These are phyloP conservation scores for Neospermospora avenae DNA, from an alignment of 2,329 filamentous ascomycete genomes.

Conservation along the genomic window DNA sequence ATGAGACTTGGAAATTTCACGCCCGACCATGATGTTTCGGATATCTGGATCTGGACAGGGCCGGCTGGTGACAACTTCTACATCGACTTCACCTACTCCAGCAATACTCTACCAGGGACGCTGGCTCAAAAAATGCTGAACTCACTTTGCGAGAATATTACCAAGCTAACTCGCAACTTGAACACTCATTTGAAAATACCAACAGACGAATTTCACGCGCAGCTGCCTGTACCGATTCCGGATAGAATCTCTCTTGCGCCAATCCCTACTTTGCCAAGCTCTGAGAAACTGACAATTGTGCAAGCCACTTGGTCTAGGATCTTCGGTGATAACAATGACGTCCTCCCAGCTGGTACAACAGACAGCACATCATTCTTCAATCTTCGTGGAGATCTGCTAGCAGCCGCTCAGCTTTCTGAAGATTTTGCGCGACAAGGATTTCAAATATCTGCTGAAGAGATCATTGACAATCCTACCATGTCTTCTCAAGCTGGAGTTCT, in stretches of 20 bases:
- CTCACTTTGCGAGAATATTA: background rate
- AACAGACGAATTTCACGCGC: background rate
- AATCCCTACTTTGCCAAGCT: background rate
- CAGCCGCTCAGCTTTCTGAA: background rate
- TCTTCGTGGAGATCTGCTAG: slow-evolving; percentile 3
- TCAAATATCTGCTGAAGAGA: background rate
- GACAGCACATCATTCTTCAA: slow-evolving; percentile 2
- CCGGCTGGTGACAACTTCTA: slow-evolving; percentile 6
- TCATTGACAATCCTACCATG: slow-evolving; percentile 6
- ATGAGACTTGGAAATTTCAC: slow-evolving; percentile 3
- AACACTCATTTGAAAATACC: background rate
- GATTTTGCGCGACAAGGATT: background rate
- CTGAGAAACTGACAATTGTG: background rate
- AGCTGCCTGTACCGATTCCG: background rate
- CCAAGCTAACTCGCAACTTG: background rate
- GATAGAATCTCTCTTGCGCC: background rate
- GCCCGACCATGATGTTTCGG: slow-evolving; percentile 5
- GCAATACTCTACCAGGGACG: background rate
- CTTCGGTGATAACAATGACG: background rate
- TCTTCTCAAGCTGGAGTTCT: background rate
- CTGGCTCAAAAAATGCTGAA: background rate
- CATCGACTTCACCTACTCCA: slow-evolving; percentile 5
- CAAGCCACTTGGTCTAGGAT: background rate
- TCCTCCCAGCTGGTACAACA: background rate
- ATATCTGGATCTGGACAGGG: slow-evolving; percentile 3